Base-by-base conservation (phyloP, 2,329 filamentous ascomycete species). In the Clonostachys byssicola region DNA sequence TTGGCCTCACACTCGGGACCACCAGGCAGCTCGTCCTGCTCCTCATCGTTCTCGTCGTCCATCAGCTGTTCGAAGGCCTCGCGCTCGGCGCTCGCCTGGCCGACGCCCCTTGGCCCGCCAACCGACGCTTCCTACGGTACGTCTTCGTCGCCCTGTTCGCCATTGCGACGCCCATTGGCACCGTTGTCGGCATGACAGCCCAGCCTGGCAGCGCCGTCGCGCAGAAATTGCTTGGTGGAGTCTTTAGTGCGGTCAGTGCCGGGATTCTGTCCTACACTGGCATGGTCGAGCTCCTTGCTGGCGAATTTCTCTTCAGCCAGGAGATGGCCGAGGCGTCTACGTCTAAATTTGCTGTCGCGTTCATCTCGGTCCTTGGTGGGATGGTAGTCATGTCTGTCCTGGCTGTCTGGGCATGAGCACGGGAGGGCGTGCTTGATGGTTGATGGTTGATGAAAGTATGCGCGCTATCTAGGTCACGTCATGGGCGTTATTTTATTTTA, bases 261-360 rank as follows among this genome's bases (percentile, higher is more conserved):
- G 92, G 92, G 30, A 96, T 96, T 51, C 74, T 96, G 49, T 86
- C 97, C 56, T 97, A 96, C 68, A 96, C 92, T 0, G 91, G 90
- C 5, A 73, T 97, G 20, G 90, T 97, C 6, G 92, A 97, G 72
- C 74, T 97, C 40, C 86, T 96, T 74, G 92, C 92, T 1, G 90
- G 96, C 61, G 92, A 97, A 66, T 96, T 96, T 71, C 91, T 97
- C 88, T 96, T 96, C 71, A 94, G 88, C 65, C 79, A 80, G 6
- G 82, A 88, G 54, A 95, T 96, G 90, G 82, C 86, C 49, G 81
- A 81, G 44, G 87, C 88, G 1, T 80, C 81, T 2, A 72, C 95
- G 35, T 78, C 78, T 51, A 78, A 82, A 45, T 78, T 90, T 51
- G 64, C 91, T 40, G 69, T 74, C 45, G 91, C 90, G 0, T 89